phyloP scores from a whole-genome alignment of 352 stramenopile genomes.

The Thalassiosira mediterranea region DNA sequence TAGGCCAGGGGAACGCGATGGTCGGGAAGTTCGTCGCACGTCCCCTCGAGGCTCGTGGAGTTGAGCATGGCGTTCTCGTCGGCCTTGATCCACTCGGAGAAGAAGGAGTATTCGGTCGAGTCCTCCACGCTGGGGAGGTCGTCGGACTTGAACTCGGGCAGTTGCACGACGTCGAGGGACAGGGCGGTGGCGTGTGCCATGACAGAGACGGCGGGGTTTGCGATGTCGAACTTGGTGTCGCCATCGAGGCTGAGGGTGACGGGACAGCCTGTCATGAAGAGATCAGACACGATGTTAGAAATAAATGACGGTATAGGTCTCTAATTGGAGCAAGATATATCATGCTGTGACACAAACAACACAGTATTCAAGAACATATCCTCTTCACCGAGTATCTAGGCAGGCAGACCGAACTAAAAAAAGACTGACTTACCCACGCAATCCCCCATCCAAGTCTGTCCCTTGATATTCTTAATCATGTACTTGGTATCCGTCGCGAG shows the following conservation, averaged over 20 bases:
- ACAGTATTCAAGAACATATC: no score
- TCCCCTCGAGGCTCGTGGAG: background rate
- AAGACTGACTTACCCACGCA: constrained; percentile 2
- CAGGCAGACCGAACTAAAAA: no score
- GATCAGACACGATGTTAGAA: no score
- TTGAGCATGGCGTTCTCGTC: constrained; percentile 25
- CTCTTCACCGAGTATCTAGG: no score
- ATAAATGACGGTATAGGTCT: no score
- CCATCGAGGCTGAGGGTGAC: background rate
- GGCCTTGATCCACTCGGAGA: constrained; percentile 16
- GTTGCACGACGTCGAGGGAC: background rate
- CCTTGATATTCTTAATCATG: background rate
- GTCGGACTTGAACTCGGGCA: constrained; percentile 6
- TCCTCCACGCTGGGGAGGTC: constrained; percentile 18
- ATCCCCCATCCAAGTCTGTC: background rate
- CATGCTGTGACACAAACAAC: no score
- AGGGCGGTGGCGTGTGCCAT: background rate
- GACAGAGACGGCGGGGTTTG: constrained; percentile 8
- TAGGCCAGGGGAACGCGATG: constrained; percentile 4
- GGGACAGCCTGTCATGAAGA: background rate
- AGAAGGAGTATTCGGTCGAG: constrained; percentile 8
- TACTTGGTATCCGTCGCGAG: constrained; percentile 1
- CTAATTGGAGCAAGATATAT: no score
- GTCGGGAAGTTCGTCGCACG: constrained; percentile 12
- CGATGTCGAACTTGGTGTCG: background rate